Evolutionary conservation across 768 basidiomycete genomes (phyloP).

Genomic region (Tremella mesenterica): DNA sequence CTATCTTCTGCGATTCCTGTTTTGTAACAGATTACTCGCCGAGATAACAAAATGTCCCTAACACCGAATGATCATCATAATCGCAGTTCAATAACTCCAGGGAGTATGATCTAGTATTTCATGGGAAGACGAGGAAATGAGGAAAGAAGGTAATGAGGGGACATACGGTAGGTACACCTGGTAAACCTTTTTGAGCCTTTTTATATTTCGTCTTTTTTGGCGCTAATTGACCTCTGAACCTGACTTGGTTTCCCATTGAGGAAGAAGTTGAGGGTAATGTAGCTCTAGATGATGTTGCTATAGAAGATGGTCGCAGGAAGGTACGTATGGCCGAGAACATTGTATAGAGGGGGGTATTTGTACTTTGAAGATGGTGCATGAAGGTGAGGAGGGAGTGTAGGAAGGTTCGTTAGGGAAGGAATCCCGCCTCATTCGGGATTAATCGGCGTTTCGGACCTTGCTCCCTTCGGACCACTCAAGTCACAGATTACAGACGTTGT

Average conservation of each 20-base stretch:
- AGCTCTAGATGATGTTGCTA: conserved; percentile 23
- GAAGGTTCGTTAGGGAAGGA: neutral
- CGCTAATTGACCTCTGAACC: conserved; percentile 50
- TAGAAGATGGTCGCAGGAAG: conserved; percentile 12
- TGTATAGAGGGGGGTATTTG: neutral
- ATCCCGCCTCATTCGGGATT: conserved; percentile 2
- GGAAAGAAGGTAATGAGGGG: neutral
- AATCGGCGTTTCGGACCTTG: conserved; percentile 6
- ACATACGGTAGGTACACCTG: neutral
- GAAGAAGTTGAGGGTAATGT: conserved; percentile 8
- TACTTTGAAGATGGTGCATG: neutral
- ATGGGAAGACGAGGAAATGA: neutral
- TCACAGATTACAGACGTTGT: neutral
- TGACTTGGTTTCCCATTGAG: conserved; percentile 17
- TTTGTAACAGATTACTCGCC: no score
- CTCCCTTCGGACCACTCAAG: neutral
- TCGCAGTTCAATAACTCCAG: no score
- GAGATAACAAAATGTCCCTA: neutral
- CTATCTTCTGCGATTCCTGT: neutral
- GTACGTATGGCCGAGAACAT: conserved; percentile 5
- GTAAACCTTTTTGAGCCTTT: conserved; percentile 81
- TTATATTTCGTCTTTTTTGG: conserved; percentile 74
- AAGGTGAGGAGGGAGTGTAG: neutral
- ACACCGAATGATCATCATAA: no score
- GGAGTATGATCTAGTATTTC: no score